Percentiles rank a stretch among this genome's conserved stretches.
Conservation (phyloP, 768 basidiomycete genomes). For the Baorangia bicolor region DNA sequence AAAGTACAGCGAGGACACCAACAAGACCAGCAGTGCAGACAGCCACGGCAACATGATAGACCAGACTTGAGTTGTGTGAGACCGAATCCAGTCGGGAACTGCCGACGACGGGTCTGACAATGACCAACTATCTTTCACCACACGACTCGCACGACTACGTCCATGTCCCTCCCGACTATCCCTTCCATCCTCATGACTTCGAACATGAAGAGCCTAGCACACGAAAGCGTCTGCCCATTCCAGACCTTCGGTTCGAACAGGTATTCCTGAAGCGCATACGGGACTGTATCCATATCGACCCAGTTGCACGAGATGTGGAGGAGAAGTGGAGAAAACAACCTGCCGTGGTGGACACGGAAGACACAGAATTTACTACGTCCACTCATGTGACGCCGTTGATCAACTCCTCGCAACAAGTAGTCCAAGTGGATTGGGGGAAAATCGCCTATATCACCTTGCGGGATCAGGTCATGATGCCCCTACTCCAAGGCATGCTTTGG, state of each 20-base stretch:
- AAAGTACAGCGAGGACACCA: constrained; percentile 26
- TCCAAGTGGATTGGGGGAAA: constrained; percentile 54
- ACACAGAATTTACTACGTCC: constrained; percentile 17
- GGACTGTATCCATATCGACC: constrained; percentile 46
- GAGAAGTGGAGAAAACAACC: constrained; percentile 32
- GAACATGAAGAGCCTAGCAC: constrained; percentile 16
- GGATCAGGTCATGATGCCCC: constrained; percentile 67
- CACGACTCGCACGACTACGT: constrained; percentile 19
- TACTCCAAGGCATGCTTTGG: constrained; percentile 69
- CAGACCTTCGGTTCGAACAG: constrained; percentile 76
- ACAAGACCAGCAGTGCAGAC: constrained; percentile 10
- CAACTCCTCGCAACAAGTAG: constrained; percentile 34
- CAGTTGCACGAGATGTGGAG: constrained; percentile 17
- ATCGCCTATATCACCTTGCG: constrained; percentile 62
- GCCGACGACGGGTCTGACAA: constrained; percentile 19
- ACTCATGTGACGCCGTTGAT: constrained; percentile 33
- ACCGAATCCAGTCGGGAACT: constrained; percentile 15
- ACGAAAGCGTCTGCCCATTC: constrained; percentile 55
- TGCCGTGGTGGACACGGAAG: constrained; percentile 15
- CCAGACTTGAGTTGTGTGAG: background rate
- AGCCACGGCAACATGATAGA: constrained; percentile 19
- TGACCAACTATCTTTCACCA: constrained; percentile 16
- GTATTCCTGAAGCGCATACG: constrained; percentile 64
- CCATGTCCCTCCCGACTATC: constrained; percentile 19
- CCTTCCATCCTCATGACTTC: constrained; percentile 10